Percentiles rank a stretch among this genome's conserved stretches.
phyloP scores from a whole-genome alignment of 139 green algal species.

The Volvox reticuliferus region DNA sequence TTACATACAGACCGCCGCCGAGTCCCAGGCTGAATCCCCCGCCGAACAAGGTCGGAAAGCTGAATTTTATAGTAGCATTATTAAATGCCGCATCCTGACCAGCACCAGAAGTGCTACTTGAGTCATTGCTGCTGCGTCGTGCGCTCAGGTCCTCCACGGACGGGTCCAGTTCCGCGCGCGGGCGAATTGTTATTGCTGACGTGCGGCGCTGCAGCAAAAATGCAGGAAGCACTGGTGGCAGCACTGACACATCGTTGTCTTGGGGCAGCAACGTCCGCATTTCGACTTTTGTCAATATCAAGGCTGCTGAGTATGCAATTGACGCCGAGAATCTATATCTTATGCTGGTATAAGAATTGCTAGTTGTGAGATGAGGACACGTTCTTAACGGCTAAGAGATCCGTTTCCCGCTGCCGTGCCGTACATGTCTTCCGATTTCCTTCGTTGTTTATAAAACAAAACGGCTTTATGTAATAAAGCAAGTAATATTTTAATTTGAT shows the following conservation, averaged over 20 bases:
- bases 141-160: conserved; percentile 1
- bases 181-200: background rate
- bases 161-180: conserved; percentile 32
- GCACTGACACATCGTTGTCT: conserved; percentile 12
- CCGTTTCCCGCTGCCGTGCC: too few relatives aligned
- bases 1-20: conserved; percentile 48
- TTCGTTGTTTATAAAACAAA: too few relatives aligned
- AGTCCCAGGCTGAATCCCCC: conserved; percentile 29
- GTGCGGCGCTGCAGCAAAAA: conserved; percentile 4
- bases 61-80: conserved; percentile 20
- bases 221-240: conserved; percentile 21
- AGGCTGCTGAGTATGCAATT: background rate
- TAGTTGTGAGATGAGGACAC: too few relatives aligned
- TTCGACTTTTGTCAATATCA: background rate
- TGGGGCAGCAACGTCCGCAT: conserved; percentile 23
- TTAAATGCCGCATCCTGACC: background rate
- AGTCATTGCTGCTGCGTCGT: conserved; percentile 10
- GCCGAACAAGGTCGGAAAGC: background rate
- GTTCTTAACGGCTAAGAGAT: too few relatives aligned
- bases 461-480: too few relatives aligned
- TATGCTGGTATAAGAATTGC: background rate
- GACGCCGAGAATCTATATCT: background rate
- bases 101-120: conserved; percentile 2
- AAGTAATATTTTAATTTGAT: too few relatives aligned
- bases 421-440: too few relatives aligned